phyloP scores from a whole-genome alignment of 2,329 filamentous ascomycete genomes.

The Stemphylium beticola region DNA sequence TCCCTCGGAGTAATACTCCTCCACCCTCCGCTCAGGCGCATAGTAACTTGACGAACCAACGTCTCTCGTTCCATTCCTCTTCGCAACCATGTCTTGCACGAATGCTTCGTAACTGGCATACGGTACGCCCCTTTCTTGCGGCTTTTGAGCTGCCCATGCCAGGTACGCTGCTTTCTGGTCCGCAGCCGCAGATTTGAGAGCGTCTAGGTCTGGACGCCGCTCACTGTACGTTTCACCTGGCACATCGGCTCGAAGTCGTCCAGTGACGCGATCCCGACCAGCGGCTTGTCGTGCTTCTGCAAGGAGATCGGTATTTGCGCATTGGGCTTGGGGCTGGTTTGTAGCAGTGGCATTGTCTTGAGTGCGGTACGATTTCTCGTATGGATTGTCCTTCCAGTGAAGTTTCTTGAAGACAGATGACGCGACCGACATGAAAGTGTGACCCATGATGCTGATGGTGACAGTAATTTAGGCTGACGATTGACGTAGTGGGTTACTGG shows the following conservation, averaged over 20 bases:
- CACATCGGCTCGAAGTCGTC: neutral
- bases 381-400: constrained; percentile 10
- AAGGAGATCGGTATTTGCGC: constrained; percentile 14
- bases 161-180: constrained; percentile 11
- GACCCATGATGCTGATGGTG: neutral
- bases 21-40: constrained; percentile 29
- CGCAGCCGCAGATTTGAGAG: neutral
- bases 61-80: constrained; percentile 17
- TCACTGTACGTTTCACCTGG: neutral
- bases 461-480: neutral
- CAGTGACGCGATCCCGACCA: constrained; percentile 29
- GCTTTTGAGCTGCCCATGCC: constrained; percentile 9
- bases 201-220: neutral
- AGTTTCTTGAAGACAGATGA: constrained; percentile 7
- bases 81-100: constrained; percentile 17
- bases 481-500: neutral
- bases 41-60: constrained; percentile 21
- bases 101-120: constrained; percentile 21
- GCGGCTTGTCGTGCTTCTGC: constrained; percentile 28
- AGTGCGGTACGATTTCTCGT: constrained; percentile 1
- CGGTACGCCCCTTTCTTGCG: constrained; percentile 10
- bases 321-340: neutral
- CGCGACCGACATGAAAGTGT: constrained; percentile 3
- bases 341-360: neutral
- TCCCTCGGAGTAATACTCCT: constrained; percentile 28